These are phyloP conservation scores for Candida tropicalis DNA, from an alignment of 1,139 yeast genomes.

Conservation along the genomic window DNA sequence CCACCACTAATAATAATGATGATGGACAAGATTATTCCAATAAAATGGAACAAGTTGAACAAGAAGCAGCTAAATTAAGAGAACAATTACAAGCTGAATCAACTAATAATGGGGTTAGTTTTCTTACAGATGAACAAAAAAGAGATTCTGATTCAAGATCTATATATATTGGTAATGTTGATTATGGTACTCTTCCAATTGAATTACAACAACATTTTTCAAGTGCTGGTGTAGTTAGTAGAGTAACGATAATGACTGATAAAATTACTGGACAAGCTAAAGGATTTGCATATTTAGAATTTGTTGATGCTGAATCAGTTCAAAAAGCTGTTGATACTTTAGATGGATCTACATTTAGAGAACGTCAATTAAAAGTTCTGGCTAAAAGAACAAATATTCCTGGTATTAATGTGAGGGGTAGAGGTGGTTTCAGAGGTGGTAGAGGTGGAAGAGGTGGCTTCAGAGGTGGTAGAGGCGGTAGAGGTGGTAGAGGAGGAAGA, in stretches of 20 bases:
- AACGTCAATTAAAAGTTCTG: conserved; percentile 68
- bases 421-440: conserved; percentile 39
- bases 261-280: conserved; percentile 77
- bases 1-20: too few relatives aligned
- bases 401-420: conserved; percentile 54
- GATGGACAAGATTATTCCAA: conserved; percentile 5
- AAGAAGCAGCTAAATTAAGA: conserved; percentile 30
- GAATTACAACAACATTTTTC: conserved; percentile 80
- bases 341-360: conserved; percentile 67
- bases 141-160: conserved; percentile 70
- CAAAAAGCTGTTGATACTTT: conserved; percentile 62
- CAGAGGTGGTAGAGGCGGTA: conserved; percentile 30
- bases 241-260: conserved; percentile 80
- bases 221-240: conserved; percentile 72
- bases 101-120: conserved; percentile 9
- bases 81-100: conserved; percentile 23
- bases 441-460: conserved; percentile 23
- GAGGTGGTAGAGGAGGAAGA: conserved; percentile 29
- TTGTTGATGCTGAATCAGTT: conserved; percentile 64
- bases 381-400: conserved; percentile 84
- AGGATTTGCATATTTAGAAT: conserved; percentile 86
- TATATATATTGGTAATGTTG: conserved; percentile 86
- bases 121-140: conserved; percentile 34
- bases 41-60: conserved; percentile 30
- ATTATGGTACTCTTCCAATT: conserved; percentile 75